Evolutionary conservation across 2,329 filamentous ascomycete genomes (phyloP).

Genomic region (Pseudocercospora crystallina): DNA sequence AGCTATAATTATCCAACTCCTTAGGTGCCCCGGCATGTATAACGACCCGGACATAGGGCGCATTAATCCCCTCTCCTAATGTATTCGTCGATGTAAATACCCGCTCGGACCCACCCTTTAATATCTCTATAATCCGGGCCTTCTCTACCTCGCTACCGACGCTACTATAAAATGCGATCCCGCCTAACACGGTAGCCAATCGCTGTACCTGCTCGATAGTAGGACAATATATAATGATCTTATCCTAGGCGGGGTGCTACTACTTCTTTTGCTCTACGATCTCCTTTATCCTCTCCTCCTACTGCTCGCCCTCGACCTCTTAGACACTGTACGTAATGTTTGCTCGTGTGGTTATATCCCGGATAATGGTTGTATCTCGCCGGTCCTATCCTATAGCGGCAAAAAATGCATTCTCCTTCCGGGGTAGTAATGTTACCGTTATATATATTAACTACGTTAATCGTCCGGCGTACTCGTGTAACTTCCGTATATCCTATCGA

Average conservation of each 20-base stretch:
- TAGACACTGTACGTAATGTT: not conserved
- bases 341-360: not conserved
- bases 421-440: no score
- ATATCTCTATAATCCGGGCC: no score
- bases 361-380: not conserved
- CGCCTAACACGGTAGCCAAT: not conserved
- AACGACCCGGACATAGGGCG: no score
- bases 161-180: not conserved
- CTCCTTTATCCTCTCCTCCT: not conserved
- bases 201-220: not conserved
- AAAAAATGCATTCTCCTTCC: no score
- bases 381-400: no score
- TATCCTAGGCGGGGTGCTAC: not conserved
- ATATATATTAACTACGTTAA: no score
- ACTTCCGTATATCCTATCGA: not conserved
- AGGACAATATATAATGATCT: not conserved
- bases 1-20: not conserved
- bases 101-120: no score
- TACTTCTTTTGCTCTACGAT: not conserved
- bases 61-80: no score
- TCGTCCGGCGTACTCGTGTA: no score
- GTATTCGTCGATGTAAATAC: no score
- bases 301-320: not conserved
- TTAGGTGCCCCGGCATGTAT: not conserved
- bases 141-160: not conserved